Percentiles rank a stretch among this genome's conserved stretches.
phyloP scores from a whole-genome alignment of 2,329 filamentous ascomycete species.

The Dichotomopilus funicola region DNA sequence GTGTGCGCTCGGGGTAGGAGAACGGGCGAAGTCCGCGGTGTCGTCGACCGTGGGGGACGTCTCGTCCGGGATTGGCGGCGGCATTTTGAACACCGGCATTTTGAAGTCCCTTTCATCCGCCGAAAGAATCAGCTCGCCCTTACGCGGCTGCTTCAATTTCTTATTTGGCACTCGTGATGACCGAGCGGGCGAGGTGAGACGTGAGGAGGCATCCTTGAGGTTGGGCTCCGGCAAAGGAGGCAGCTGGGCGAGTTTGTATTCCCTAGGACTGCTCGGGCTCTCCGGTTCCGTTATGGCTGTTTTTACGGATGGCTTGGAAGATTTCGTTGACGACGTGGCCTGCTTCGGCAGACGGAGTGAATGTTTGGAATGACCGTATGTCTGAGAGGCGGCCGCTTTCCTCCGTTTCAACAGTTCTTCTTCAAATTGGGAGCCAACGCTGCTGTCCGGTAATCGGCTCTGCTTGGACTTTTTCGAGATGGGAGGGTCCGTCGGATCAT shows the following conservation, averaged over 20 bases:
- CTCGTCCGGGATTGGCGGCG: constrained; percentile 7
- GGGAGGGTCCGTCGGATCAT: neutral
- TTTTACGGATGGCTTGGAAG: neutral
- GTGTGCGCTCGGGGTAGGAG: neutral
- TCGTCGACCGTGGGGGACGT: constrained; percentile 4
- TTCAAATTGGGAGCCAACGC: neutral
- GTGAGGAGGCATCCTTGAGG: constrained; percentile 3
- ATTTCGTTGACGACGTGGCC: neutral
- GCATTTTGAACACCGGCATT: constrained; percentile 1
- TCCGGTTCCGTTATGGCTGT: neutral
- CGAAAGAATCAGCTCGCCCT: neutral
- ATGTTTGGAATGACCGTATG: neutral
- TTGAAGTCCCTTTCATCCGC: constrained; percentile 6
- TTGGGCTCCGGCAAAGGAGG: neutral
- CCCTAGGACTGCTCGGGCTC: neutral
- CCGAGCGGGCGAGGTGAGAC: neutral
- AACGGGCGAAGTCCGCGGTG: neutral
- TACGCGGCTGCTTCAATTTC: constrained; percentile 1
- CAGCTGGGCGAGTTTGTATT: no score
- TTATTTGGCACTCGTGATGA: constrained; percentile 8
- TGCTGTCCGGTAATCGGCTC: neutral
- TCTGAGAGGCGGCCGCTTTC: no score
- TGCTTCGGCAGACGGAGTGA: neutral
- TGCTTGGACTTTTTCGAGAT: constrained; percentile 7
- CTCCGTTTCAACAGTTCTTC: neutral